Conservation (phyloP, 2,329 filamentous ascomycete species). For the Alternaria triticina region DNA sequence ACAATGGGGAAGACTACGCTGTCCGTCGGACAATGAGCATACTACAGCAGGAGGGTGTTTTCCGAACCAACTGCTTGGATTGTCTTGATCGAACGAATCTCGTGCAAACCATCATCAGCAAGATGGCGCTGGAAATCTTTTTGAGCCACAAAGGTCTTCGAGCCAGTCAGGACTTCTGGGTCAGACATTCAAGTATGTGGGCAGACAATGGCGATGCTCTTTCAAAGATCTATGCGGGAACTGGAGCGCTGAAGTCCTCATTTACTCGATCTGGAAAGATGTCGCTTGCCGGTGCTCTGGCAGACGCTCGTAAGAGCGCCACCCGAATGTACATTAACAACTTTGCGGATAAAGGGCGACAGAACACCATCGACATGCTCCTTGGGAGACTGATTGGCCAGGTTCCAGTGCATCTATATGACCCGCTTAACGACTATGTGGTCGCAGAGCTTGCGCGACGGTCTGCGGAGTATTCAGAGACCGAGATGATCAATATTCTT, state of each 20-base stretch:
- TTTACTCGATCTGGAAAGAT: conserved; percentile 96
- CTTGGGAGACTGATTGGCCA: conserved; percentile 86
- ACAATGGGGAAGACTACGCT: conserved; percentile 50
- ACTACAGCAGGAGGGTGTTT: conserved; percentile 92
- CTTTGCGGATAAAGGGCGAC: conserved; percentile 89
- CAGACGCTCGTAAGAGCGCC: conserved; percentile 94
- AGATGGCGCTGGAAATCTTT: conserved; percentile 89
- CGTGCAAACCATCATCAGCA: conserved; percentile 93
- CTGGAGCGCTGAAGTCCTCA: conserved; percentile 91
- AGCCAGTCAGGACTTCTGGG: conserved; percentile 83
- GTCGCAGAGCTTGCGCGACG: conserved; percentile 73
- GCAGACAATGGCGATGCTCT: conserved; percentile 95
- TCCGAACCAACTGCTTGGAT: conserved; percentile 94
- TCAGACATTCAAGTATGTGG: conserved; percentile 91
- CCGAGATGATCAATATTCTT: conserved; percentile 76
- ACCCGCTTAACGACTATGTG: conserved; percentile 93
- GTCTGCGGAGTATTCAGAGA: conserved; percentile 75
- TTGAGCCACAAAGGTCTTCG: conserved; percentile 73
- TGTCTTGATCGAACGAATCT: conserved; percentile 95
- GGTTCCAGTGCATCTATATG: conserved; percentile 81
- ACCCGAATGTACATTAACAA: conserved; percentile 97
- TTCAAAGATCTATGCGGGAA: conserved; percentile 95
- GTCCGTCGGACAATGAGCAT: conserved; percentile 65
- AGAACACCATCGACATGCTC: conserved; percentile 93
- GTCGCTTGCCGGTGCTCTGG: conserved; percentile 89